Percentiles rank a stretch among this genome's conserved stretches.
Evolutionary conservation across 768 basidiomycete species (phyloP).

Genomic region (Macrolepiota dolichaula): DNA sequence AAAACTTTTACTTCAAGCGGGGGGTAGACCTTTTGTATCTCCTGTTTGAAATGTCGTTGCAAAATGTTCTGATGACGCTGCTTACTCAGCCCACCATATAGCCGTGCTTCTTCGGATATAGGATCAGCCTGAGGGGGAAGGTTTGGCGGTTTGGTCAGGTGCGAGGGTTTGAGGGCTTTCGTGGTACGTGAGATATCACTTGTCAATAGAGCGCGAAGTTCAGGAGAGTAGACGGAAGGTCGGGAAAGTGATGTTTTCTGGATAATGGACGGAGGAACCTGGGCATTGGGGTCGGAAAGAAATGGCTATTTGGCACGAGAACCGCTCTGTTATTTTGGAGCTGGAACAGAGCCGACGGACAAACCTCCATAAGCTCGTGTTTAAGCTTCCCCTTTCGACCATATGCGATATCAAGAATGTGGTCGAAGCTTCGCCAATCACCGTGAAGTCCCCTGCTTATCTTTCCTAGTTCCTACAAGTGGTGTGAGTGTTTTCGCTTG

Average conservation of each 20-base stretch:
- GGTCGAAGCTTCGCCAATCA: slow-evolving; percentile 44
- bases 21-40: slow-evolving; percentile 53
- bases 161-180: slow-evolving; percentile 37
- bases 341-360: slow-evolving; percentile 11
- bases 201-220: slow-evolving; percentile 60
- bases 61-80: slow-evolving; percentile 72
- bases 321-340: neutral
- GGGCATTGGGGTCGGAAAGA: slow-evolving; percentile 40
- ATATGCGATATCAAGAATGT: slow-evolving; percentile 68
- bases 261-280: slow-evolving; percentile 47
- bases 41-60: slow-evolving; percentile 57
- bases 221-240: slow-evolving; percentile 65
- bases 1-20: slow-evolving; percentile 51
- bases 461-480: slow-evolving; percentile 46
- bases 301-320: slow-evolving; percentile 42
- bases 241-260: slow-evolving; percentile 47
- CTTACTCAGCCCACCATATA: slow-evolving; percentile 68
- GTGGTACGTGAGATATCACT: slow-evolving; percentile 42
- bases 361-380: slow-evolving; percentile 66
- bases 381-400: slow-evolving; percentile 71
- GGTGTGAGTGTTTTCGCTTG: neutral
- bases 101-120: slow-evolving; percentile 50
- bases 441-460: slow-evolving; percentile 55
- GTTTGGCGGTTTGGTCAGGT: slow-evolving; percentile 47
- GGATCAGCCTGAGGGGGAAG: slow-evolving; percentile 58